Conservation (phyloP, 768 basidiomycete genomes). For the Steccherinum ochraceum region DNA sequence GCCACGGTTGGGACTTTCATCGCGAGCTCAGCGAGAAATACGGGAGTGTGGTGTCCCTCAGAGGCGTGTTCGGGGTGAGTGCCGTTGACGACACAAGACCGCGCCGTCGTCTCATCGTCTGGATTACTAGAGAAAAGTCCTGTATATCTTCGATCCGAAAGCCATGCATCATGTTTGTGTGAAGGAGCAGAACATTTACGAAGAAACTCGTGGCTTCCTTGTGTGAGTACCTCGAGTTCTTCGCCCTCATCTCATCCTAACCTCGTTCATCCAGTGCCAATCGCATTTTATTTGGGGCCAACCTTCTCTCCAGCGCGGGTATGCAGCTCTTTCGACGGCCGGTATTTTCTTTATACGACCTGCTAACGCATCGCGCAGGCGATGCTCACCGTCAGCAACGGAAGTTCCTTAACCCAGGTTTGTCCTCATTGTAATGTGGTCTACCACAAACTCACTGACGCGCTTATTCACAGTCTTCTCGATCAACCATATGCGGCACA, state of each 20-base stretch:
- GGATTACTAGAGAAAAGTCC: constrained; percentile 13
- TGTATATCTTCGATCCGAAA: constrained; percentile 19
- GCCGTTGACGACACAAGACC: not conserved
- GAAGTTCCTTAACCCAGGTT: constrained; percentile 7
- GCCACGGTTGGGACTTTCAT: constrained; percentile 4
- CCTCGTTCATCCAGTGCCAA: too few relatives aligned
- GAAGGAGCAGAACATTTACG: constrained; percentile 20
- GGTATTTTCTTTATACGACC: not conserved
- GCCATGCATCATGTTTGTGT: constrained; percentile 17
- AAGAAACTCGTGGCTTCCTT: constrained; percentile 10
- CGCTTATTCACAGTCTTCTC: constrained; percentile 11
- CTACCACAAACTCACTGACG: too few relatives aligned
- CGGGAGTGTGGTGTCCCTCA: constrained; percentile 38
- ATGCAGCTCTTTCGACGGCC: not conserved
- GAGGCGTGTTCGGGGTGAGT: constrained; percentile 40
- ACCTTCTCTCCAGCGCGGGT: constrained; percentile 8
- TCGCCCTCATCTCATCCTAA: too few relatives aligned
- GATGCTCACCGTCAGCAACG: constrained; percentile 9
- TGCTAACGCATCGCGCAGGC: too few relatives aligned
- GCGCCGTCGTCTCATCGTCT: not conserved
- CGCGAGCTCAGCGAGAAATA: constrained; percentile 19
- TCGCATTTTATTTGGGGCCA: not conserved
- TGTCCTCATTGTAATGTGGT: not conserved
- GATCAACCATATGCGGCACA: constrained; percentile 14
- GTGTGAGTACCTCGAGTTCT: not conserved